Evolutionary conservation across 2,329 filamentous ascomycete genomes (phyloP).

Genomic region (Fusarium newnesense): DNA sequence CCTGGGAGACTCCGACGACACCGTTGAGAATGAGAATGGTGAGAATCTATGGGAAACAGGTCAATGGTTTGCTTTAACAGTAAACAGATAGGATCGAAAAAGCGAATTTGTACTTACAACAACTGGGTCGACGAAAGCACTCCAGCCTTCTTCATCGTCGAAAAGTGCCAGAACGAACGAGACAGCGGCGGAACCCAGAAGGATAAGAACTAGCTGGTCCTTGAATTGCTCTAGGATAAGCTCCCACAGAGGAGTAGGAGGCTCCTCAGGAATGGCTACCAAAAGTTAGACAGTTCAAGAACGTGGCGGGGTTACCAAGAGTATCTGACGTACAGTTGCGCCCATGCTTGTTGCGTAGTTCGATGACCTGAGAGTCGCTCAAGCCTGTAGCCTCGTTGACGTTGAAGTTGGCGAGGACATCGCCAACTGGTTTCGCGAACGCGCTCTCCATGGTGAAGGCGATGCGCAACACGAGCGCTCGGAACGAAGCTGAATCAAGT

Average conservation of each 20-base stretch:
- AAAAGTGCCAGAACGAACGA: constrained; percentile 94
- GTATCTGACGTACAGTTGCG: constrained; percentile 67
- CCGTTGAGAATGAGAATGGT: constrained; percentile 97
- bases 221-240: constrained; percentile 99
- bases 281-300: constrained; percentile 19
- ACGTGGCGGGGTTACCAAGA: constrained; percentile 16
- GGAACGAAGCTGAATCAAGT: constrained; percentile 13
- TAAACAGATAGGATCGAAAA: not conserved
- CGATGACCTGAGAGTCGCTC: constrained; percentile 66
- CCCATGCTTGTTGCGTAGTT: constrained; percentile 68
- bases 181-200: constrained; percentile 90
- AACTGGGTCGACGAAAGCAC: constrained; percentile 93
- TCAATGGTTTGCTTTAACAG: constrained; percentile 12
- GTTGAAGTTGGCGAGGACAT: constrained; percentile 68
- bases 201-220: constrained; percentile 95
- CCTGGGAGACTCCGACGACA: constrained; percentile 96
- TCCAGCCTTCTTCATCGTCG: constrained; percentile 93
- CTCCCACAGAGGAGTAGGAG: constrained; percentile 95
- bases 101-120: constrained; percentile 73
- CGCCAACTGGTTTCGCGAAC: constrained; percentile 65
- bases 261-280: constrained; percentile 79
- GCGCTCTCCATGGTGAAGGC: constrained; percentile 68
- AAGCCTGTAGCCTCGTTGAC: constrained; percentile 67
- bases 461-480: constrained; percentile 38
- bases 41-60: constrained; percentile 72